These are phyloP conservation scores for Batrachochytrium dendrobatidis DNA, from an alignment of 371 early-diverging fungal genomes.

Conservation along the genomic window DNA sequence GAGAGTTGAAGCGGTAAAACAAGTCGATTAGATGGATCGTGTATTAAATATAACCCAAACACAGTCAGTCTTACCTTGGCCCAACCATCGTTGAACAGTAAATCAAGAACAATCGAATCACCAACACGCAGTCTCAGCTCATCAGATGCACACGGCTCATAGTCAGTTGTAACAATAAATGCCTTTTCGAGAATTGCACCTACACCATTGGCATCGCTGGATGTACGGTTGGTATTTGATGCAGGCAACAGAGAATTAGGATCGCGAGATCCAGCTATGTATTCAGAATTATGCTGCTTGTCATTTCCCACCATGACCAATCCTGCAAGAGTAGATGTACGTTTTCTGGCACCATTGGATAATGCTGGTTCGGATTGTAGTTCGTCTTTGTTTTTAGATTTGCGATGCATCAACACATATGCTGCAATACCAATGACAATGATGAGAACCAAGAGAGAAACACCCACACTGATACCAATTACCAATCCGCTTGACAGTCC, in stretches of 20 bases:
- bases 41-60: not conserved
- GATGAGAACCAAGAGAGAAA: not conserved
- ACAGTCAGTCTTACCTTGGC: conserved; percentile 15
- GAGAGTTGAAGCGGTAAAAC: too few species aligned
- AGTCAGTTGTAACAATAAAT: conserved; percentile 18
- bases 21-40: too few species aligned
- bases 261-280: not conserved
- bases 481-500: not conserved
- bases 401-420: not conserved
- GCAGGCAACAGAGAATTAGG: not conserved
- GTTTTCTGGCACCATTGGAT: not conserved
- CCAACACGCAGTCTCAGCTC: conserved; percentile 26
- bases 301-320: not conserved
- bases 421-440: conserved; percentile 3
- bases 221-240: not conserved
- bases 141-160: conserved; percentile 22
- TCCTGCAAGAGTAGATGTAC: too few species aligned
- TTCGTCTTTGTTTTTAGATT: too few species aligned
- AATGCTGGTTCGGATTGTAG: not conserved
- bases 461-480: not conserved
- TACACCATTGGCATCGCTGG: conserved; percentile 1
- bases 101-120: conserved; percentile 24
- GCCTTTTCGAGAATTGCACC: conserved; percentile 18
- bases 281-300: not conserved
- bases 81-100: conserved; percentile 32